Base-by-base conservation (phyloP, 164 flowering plant genomes). In the Annona squamosa region DNA sequence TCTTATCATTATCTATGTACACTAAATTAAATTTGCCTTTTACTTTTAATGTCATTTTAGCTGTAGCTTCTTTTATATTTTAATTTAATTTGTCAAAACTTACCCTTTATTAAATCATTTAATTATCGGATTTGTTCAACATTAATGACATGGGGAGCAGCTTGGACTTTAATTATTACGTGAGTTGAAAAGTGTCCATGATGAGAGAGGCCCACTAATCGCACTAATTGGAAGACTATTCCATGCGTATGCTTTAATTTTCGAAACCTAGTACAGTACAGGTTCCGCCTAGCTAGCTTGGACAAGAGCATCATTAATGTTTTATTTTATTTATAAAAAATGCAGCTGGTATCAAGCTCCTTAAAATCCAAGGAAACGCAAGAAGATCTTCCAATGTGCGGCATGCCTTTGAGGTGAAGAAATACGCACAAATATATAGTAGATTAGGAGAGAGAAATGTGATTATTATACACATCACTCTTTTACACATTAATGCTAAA, bases 351-450 rank as follows among this genome's bases (percentile, higher is more conserved):
- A 26, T 26, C 41, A 65, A 66, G 44, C 46, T 37, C 12, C 68
- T 66, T 43, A 41, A n/a, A n/a, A 66, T 43, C 68, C 46, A 66
- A 66, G 68, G 46, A 10, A 66, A 41, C 18, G 59, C 2, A 37
- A 17, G 16, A 66, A 41, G 3, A 41, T 37, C 45, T 63, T 41
- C 43, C 68, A 12, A 12, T 43, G 43, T 66, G 45, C 42, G 45
- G 41, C 3, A 66, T 66, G 47, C 68, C 68, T 66, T 66, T 66
- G 46, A 66, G 46, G n/a, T 37, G 68, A 66, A 66, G 68, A 12
- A 37, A 12, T 5, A 63, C 18, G 13, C 9, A 63, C n/a, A 63
- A 63, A 4, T 26, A 26, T 26, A 26, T 26, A 26, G 10, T 66
- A 43, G 68, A 4, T 3, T 37, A 42, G 3, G 47, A 41, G 2